These are phyloP conservation scores for Aspergillus piperis DNA, from an alignment of 2,329 filamentous ascomycete species.

Conservation along the genomic window DNA sequence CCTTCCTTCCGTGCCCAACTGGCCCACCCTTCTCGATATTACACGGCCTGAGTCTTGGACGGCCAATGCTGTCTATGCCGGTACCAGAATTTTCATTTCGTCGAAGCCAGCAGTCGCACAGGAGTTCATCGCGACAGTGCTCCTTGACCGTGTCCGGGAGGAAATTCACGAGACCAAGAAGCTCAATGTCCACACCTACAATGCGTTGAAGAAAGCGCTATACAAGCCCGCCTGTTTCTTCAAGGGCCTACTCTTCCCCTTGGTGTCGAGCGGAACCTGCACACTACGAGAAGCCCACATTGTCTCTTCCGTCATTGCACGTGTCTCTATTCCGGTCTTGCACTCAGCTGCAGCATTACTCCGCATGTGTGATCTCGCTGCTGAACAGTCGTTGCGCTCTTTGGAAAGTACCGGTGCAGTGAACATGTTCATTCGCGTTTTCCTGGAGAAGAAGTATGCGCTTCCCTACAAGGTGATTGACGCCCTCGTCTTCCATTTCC, in stretches of 20 bases:
- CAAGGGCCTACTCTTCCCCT: constrained; percentile 91
- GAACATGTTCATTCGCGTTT: constrained; percentile 90
- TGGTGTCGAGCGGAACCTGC: constrained; percentile 82
- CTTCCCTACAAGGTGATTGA: constrained; percentile 94
- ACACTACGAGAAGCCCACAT: constrained; percentile 91
- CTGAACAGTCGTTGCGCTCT: constrained; percentile 74
- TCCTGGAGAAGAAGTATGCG: constrained; percentile 96
- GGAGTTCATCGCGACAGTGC: constrained; percentile 80
- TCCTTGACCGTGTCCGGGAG: constrained; percentile 87
- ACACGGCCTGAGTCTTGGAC: constrained; percentile 81
- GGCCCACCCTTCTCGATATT: constrained; percentile 82
- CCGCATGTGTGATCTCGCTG: constrained; percentile 89
- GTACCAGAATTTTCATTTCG: constrained; percentile 89
- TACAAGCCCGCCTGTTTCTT: constrained; percentile 97
- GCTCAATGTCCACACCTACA: constrained; percentile 93
- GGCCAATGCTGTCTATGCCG: constrained; percentile 80
- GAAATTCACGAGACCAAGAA: constrained; percentile 95
- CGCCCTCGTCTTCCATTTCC: constrained; percentile 91
- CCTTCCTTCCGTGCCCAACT: constrained; percentile 85
- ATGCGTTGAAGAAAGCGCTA: constrained; percentile 84
- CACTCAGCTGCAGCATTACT: constrained; percentile 92
- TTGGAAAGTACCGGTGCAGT: constrained; percentile 87
- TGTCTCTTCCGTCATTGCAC: constrained; percentile 78
- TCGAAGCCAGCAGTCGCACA: constrained; percentile 77
- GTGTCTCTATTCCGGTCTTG: constrained; percentile 84